These are phyloP conservation scores for Leishmania arabica DNA, from an alignment of 208 protist species.

Conservation along the genomic window DNA sequence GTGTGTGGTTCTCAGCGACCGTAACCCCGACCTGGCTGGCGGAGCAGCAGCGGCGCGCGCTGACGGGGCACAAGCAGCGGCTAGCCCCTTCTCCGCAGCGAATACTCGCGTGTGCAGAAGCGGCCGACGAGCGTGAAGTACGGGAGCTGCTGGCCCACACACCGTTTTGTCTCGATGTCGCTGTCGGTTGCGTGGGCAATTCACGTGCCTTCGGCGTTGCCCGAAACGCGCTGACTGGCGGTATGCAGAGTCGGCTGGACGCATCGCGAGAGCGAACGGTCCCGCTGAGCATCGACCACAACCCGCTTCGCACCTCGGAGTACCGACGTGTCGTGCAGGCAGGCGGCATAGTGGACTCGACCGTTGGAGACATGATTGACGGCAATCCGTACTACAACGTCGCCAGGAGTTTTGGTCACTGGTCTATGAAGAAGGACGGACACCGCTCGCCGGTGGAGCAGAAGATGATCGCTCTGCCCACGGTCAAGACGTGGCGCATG, in stretches of 20 bases:
- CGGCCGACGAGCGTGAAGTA: constrained; percentile 14
- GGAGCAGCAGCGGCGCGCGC: constrained; percentile 21
- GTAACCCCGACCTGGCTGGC: constrained; percentile 50
- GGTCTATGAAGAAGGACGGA: constrained; percentile 76
- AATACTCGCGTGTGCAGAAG: constrained; percentile 26
- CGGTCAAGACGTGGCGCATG: constrained; percentile 75
- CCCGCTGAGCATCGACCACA: constrained; percentile 76
- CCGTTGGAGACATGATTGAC: constrained; percentile 60
- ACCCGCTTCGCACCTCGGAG: constrained; percentile 50
- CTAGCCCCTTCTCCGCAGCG: constrained; percentile 41
- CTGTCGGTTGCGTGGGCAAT: constrained; percentile 63
- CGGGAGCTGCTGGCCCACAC: constrained; percentile 16
- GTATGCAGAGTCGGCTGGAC: constrained; percentile 46
- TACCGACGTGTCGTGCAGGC: constrained; percentile 68
- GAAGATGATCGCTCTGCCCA: constrained; percentile 75
- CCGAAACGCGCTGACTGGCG: constrained; percentile 45
- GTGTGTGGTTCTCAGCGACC: constrained; percentile 77
- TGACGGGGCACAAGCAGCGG: constrained; percentile 16
- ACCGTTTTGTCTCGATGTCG: constrained; percentile 64
- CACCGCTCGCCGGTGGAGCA: constrained; percentile 63
- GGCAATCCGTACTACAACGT: constrained; percentile 78
- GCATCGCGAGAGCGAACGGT: constrained; percentile 57
- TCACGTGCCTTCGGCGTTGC: constrained; percentile 82
- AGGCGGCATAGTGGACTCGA: constrained; percentile 55
- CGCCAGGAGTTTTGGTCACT: constrained; percentile 80